phyloP scores from a whole-genome alignment of 1,284 basidiomycete genomes.

The Moniliella sp. region DNA sequence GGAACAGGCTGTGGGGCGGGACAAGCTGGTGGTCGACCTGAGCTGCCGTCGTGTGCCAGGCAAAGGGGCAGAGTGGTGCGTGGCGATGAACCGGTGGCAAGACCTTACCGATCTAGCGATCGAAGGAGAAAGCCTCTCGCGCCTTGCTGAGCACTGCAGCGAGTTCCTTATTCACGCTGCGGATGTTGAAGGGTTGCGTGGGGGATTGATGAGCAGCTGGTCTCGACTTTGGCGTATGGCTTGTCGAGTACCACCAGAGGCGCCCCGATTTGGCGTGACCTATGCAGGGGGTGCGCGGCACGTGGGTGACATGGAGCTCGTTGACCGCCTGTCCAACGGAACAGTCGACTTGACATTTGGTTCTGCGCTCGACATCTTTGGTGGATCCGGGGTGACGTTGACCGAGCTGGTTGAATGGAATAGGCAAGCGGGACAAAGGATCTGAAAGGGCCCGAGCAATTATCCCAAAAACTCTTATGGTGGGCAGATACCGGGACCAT shows the following conservation, averaged over 20 bases:
- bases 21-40: slow-evolving; percentile 79
- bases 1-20: slow-evolving; percentile 46
- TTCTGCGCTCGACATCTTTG: slow-evolving; percentile 63
- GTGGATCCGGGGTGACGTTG: slow-evolving; percentile 51
- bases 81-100: slow-evolving; percentile 99
- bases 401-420: slow-evolving; percentile 45
- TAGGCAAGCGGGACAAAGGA: no score
- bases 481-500: no score
- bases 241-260: not conserved
- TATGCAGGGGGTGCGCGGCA: slow-evolving; percentile 89
- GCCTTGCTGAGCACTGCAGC: slow-evolving; percentile 36
- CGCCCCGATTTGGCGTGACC: slow-evolving; percentile 52
- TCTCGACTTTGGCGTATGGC: slow-evolving; percentile 32
- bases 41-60: slow-evolving; percentile 52
- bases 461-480: no score
- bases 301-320: slow-evolving; percentile 59
- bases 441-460: no score
- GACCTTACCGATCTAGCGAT: slow-evolving; percentile 84
- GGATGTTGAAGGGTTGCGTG: slow-evolving; percentile 87
- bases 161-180: slow-evolving; percentile 92
- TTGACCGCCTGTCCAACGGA: slow-evolving; percentile 58
- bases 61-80: slow-evolving; percentile 57
- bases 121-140: slow-evolving; percentile 29
- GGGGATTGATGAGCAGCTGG: slow-evolving; percentile 86
- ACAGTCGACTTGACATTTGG: slow-evolving; percentile 87